Base-by-base conservation (phyloP, 495 filamentous ascomycete genomes). In the Articulospora tetracladia region DNA sequence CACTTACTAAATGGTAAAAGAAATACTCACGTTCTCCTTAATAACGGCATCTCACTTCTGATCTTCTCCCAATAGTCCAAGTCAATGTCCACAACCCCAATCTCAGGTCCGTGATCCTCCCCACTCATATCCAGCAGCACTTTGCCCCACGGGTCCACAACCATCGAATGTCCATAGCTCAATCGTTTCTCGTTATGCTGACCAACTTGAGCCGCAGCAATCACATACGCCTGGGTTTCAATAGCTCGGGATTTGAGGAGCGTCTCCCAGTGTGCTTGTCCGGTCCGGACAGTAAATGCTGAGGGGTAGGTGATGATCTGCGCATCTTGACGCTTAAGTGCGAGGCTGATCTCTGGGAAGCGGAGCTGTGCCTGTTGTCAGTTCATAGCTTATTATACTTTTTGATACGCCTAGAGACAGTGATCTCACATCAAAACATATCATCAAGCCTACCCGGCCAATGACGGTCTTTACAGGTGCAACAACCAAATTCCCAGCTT, bases 121-220 rank as follows among this genome's bases (percentile, higher is more conserved):
- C 84, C 74, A 62, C 77, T 79, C 28, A 93, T 72, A 63, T 86
- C 77, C 1, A 84, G 80, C 23, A 94, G 48, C 2, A 97, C 79
- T 48, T 83, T 79, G 0, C 93, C 93, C 93, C 93, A 97, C 0
- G 93, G 93, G 66, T 87, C 85, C 19, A 97, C 79, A 36, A 96
- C 87, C 79, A 96, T 86, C 51, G 90, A 89, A 71, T 93, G 87
- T 0, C 94, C 94, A 73, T 96, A 97, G 74, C 90, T 95, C 25
- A 77, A 76, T 49, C 93, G 75, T 69, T 85, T 87, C 66, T 87
- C 86, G 68, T 91, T 92, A 71, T 98, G 93, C 19, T 66, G 67
- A 19, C 90, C 90, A 26, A 85, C 84, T 69, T 97, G 93, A 2
- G 94, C 94, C 0, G 94, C 89, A 13, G 93, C 93, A 59, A 98